These are phyloP conservation scores for Xylaria sp. DNA, from an alignment of 2,329 filamentous ascomycete genomes.

Conservation along the genomic window DNA sequence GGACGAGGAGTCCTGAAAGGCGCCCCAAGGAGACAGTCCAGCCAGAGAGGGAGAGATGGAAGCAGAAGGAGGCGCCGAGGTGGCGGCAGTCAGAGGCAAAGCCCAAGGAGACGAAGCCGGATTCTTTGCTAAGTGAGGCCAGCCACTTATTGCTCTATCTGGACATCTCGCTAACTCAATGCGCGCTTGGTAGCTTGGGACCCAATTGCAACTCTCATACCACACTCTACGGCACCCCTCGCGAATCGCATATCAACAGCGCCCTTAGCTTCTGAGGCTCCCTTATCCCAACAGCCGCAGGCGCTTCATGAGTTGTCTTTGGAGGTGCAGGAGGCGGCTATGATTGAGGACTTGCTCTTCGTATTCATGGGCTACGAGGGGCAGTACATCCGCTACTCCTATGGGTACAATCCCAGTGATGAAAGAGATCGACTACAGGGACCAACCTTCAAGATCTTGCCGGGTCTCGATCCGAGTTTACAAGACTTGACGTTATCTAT, in stretches of 20 bases:
- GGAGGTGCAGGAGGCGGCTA: constrained; percentile 84
- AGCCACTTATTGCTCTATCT: constrained; percentile 5
- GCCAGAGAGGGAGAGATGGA: constrained; percentile 51
- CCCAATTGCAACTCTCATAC: constrained; percentile 79
- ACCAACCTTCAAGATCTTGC: constrained; percentile 80
- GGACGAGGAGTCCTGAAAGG: constrained; percentile 68
- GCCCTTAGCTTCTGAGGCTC: constrained; percentile 80
- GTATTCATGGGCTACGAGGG: constrained; percentile 99
- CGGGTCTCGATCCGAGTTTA: constrained; percentile 89
- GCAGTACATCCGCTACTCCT: constrained; percentile 91
- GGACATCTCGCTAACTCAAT: constrained; percentile 43
- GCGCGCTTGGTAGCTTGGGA: constrained; percentile 70
- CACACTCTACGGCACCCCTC: constrained; percentile 67
- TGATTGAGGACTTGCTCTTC: constrained; percentile 91
- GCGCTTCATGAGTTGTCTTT: constrained; percentile 77
- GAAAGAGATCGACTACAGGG: constrained; percentile 90
- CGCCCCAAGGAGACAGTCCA: constrained; percentile 50
- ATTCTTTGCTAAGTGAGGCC: constrained; percentile 62
- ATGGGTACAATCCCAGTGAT: constrained; percentile 82
- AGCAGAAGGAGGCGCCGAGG: constrained; percentile 54
- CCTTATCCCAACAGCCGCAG: constrained; percentile 73
- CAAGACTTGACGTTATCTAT: constrained; percentile 88
- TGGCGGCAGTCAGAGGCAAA: constrained; percentile 59
- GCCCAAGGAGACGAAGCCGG: constrained; percentile 58
- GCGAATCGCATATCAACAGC: constrained; percentile 66